These are phyloP conservation scores for Globisporangium cystogenes DNA, from an alignment of 352 stramenopile species.

Conservation along the genomic window DNA sequence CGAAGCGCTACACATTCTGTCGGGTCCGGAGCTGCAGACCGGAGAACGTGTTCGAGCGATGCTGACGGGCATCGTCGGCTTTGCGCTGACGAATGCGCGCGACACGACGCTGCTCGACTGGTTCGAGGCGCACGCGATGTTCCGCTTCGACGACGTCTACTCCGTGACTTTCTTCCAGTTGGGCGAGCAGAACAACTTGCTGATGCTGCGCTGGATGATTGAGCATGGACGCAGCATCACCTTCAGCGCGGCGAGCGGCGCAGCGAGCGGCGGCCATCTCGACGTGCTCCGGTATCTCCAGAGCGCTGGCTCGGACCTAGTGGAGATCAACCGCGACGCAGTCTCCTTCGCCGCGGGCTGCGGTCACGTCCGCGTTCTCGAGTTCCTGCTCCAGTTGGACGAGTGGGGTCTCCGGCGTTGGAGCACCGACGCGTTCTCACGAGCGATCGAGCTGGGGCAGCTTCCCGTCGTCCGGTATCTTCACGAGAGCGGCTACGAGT, in stretches of 20 bases:
- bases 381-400: slow-evolving; percentile 21
- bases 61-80: background rate
- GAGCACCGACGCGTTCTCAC: slow-evolving; percentile 5
- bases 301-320: slow-evolving; percentile 1
- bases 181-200: background rate
- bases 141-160: background rate
- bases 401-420: too few relatives aligned
- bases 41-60: background rate
- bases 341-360: too few relatives aligned
- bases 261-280: slow-evolving; percentile 14
- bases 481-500: background rate
- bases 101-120: slow-evolving; percentile 4
- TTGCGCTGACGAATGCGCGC: background rate
- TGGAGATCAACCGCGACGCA: background rate
- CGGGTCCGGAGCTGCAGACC: background rate
- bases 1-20: slow-evolving; percentile 1
- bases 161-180: background rate
- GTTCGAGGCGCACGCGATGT: background rate
- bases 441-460: slow-evolving; percentile 1
- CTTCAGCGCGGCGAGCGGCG: background rate
- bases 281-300: slow-evolving; percentile 27
- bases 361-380: slow-evolving; percentile 22
- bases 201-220: background rate
- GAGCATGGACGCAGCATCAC: background rate
- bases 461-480: slow-evolving; percentile 1